Conservation (phyloP, 148 eudicot genomes). For the Polygonum maritimum region DNA sequence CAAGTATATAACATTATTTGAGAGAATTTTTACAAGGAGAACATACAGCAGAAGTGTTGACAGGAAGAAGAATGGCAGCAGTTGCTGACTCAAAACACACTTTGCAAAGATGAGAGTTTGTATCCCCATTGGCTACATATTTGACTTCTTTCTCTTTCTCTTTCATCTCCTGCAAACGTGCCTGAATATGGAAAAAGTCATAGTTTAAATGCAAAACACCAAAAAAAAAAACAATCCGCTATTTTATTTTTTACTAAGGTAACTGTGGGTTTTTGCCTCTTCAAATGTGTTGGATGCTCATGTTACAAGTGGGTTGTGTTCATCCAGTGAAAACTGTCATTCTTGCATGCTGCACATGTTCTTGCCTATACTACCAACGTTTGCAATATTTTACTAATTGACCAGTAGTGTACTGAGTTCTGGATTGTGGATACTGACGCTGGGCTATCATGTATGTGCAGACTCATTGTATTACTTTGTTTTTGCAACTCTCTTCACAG, state of each 20-base stretch:
- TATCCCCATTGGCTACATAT: conserved; percentile 46
- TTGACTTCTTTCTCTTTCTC: conserved; percentile 89
- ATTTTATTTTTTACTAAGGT: background rate
- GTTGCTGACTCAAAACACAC: conserved; percentile 84
- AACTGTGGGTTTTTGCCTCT: no score
- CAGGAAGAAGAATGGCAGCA: conserved; percentile 85
- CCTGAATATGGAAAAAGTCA: conserved; percentile 29
- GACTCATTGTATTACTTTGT: background rate
- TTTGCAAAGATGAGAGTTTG: conserved; percentile 89
- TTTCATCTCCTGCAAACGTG: conserved; percentile 97
- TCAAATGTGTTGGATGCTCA: background rate
- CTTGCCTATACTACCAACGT: background rate
- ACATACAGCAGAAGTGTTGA: conserved; percentile 83
- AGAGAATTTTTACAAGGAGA: background rate
- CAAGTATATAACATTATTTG: background rate
- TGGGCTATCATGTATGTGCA: background rate
- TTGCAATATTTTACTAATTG: background rate
- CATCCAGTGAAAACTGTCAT: background rate
- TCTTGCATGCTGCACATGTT: background rate
- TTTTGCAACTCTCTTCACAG: background rate
- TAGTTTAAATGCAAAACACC: background rate
- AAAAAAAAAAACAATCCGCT: no score
- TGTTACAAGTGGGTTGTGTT: background rate
- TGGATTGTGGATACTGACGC: background rate
- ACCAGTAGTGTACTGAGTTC: background rate